phyloP scores from a whole-genome alignment of 106 monocot species.

The Dendrobium nobile region DNA sequence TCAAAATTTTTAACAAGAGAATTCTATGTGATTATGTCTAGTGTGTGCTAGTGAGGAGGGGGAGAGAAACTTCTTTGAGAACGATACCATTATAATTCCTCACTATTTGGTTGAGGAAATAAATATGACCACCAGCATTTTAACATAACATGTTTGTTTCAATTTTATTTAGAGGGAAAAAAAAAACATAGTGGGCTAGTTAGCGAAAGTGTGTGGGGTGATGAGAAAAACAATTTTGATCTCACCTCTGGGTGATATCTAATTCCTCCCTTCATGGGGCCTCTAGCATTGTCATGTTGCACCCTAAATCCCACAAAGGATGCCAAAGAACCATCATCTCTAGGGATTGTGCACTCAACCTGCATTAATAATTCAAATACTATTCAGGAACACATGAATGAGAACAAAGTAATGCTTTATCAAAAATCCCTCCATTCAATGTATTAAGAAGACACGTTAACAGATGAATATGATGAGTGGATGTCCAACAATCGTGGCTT shows the following conservation, averaged over 20 bases:
- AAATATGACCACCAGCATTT: neutral
- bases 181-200: neutral
- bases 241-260: slow-evolving; percentile 86
- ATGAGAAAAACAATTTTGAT: neutral
- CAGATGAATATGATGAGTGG: too few species aligned
- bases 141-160: neutral
- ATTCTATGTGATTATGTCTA: neutral
- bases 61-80: neutral
- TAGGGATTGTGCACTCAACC: slow-evolving; percentile 87
- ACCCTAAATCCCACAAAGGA: slow-evolving; percentile 84
- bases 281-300: slow-evolving; percentile 89
- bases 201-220: neutral
- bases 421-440: neutral
- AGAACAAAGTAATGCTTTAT: neutral
- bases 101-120: neutral
- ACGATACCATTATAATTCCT: neutral
- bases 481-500: too few species aligned
- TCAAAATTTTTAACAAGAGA: neutral
- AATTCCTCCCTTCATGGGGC: slow-evolving; percentile 87
- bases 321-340: slow-evolving; percentile 76
- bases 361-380: slow-evolving; percentile 22
- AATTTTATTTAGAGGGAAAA: neutral
- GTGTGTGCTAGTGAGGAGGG: too few species aligned
- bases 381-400: neutral
- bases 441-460: neutral